Evolutionary conservation across 2,329 filamentous ascomycete genomes (phyloP).

Genomic region (Calcarisporium arbuscula): DNA sequence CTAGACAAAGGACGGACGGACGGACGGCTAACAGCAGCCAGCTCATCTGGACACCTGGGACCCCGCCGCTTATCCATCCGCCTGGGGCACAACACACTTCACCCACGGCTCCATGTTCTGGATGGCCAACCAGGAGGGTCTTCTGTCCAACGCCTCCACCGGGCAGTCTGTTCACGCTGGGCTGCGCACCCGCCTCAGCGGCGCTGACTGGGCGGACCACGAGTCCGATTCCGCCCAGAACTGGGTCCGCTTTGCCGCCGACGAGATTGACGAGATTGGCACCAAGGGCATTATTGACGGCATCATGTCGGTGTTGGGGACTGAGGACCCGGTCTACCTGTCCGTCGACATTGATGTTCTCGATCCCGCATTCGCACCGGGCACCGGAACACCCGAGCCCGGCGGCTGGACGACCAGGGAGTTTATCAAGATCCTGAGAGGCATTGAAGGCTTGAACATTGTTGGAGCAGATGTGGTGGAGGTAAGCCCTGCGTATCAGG

Average conservation of each 20-base stretch:
- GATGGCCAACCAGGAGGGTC: slow-evolving; percentile 68
- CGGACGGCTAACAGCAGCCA: too few species aligned
- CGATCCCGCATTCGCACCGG: slow-evolving; percentile 73
- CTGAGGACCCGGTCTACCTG: slow-evolving; percentile 68
- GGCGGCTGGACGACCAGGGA: slow-evolving; percentile 71
- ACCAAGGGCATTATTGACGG: slow-evolving; percentile 69
- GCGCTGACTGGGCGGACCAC: slow-evolving; percentile 58
- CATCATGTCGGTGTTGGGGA: slow-evolving; percentile 69
- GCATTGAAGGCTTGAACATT: slow-evolving; percentile 62
- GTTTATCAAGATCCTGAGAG: slow-evolving; percentile 63
- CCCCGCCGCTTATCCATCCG: slow-evolving; percentile 65
- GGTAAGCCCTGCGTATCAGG: slow-evolving; percentile 75
- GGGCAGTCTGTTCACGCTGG: slow-evolving; percentile 73
- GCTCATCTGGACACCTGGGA: slow-evolving; percentile 73
- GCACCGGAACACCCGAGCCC: slow-evolving; percentile 69
- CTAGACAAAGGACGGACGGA: too few species aligned
- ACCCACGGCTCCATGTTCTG: slow-evolving; percentile 86
- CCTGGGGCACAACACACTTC: slow-evolving; percentile 55
- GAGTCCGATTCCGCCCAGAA: slow-evolving; percentile 67
- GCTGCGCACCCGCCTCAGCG: slow-evolving; percentile 65
- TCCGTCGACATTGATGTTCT: slow-evolving; percentile 81
- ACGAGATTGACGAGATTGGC: slow-evolving; percentile 72
- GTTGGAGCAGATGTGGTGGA: slow-evolving; percentile 69
- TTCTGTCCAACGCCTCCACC: slow-evolving; percentile 63
- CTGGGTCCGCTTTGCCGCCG: slow-evolving; percentile 66